These are phyloP conservation scores for Mycena latifolia DNA, from an alignment of 768 basidiomycete genomes.

Conservation along the genomic window DNA sequence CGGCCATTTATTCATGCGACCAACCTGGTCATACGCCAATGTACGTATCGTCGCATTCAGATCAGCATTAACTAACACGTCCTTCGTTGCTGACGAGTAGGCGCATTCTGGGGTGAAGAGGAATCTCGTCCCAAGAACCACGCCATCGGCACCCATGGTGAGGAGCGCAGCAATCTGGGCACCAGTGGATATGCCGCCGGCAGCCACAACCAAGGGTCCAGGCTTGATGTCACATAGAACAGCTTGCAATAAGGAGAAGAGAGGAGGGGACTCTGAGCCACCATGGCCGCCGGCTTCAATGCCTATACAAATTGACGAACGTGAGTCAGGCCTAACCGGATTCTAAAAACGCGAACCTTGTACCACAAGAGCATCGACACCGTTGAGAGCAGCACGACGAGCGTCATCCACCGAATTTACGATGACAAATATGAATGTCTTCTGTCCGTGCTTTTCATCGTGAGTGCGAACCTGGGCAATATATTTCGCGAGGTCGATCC, in stretches of 20 bases:
- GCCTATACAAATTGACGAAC: constrained; percentile 30
- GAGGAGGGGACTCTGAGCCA: constrained; percentile 58
- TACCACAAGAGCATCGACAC: constrained; percentile 69
- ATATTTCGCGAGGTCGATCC: constrained; percentile 62
- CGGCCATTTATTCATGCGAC: constrained; percentile 58
- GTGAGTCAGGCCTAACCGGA: no score
- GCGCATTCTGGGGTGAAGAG: constrained; percentile 63
- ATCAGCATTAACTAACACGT: constrained; percentile 40
- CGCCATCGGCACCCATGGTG: no score
- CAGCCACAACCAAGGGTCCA: constrained; percentile 64
- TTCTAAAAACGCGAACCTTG: constrained; percentile 61
- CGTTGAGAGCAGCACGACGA: constrained; percentile 60
- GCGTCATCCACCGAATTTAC: constrained; percentile 65
- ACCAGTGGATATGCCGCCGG: constrained; percentile 70
- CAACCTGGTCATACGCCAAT: constrained; percentile 57
- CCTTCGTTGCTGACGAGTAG: constrained; percentile 39
- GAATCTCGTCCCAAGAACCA: constrained; percentile 70
- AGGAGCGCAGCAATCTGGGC: constrained; percentile 62
- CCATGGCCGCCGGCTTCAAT: constrained; percentile 47
- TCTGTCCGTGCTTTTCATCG: constrained; percentile 51
- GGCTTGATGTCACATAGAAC: constrained; percentile 53
- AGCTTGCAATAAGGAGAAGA: constrained; percentile 60
- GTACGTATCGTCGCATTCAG: constrained; percentile 53
- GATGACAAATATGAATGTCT: constrained; percentile 65
- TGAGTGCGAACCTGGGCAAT: constrained; percentile 59